Conservation (phyloP, 257 asterid genomes). For the Forsythia suspensa region DNA sequence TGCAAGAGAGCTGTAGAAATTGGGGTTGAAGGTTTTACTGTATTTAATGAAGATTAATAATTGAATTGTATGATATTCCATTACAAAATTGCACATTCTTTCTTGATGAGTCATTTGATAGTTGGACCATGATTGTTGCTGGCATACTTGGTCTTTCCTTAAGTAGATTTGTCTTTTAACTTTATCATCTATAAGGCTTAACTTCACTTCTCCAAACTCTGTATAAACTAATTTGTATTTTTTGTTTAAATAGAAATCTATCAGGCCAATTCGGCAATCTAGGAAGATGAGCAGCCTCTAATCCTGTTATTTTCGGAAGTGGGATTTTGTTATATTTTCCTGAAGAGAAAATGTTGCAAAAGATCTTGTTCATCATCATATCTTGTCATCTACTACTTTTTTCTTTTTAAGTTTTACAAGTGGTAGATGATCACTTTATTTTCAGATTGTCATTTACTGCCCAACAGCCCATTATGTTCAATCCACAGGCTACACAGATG, state of each 20-base stretch:
- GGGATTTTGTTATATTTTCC: neutral
- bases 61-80: neutral
- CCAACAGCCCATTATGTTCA: conserved; percentile 72
- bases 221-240: neutral
- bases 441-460: conserved; percentile 70
- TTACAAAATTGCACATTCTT: neutral
- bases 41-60: neutral
- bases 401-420: neutral
- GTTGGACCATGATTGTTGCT: neutral
- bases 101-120: neutral
- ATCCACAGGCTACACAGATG: conserved; percentile 68
- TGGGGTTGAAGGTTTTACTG: neutral
- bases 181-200: neutral
- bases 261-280: neutral
- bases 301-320: neutral
- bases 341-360: neutral
- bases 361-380: neutral
- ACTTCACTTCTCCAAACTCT: neutral
- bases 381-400: neutral
- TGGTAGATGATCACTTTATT: conserved; percentile 20
- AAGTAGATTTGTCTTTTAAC: neutral
- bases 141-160: neutral
- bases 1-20: neutral
- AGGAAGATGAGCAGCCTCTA: neutral
- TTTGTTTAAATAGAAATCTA: neutral